Base-by-base conservation (phyloP, 202 grass and related monocot genomes). In the Dendrocalamus latiflorus region DNA sequence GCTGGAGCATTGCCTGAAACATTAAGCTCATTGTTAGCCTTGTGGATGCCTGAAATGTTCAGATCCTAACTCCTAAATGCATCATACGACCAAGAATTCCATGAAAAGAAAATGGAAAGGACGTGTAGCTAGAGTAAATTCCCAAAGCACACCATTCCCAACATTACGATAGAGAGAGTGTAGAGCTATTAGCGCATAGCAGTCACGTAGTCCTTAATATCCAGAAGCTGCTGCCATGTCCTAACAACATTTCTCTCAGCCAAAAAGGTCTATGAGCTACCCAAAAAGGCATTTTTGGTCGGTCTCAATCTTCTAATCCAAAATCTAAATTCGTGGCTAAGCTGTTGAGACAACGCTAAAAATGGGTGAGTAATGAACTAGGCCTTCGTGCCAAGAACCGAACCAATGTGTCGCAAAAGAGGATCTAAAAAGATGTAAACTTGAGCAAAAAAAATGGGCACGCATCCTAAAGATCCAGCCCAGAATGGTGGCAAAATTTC, bases 1-100 rank as follows among this genome's bases (percentile, higher is more conserved):
- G 72, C 58, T 0, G 93, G 95, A 60, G 89, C 81, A 38, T 95
- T 70, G 30, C 95, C 95, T 98, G 89, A 64, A 92, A 84, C 64
- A 65, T 24, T 4, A 30, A 70, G 64, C 1, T 14, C 4, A 47
- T 14, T 44, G 58, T 57, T 81, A 85, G 68, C 44, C 62, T 43
- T 66, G 22, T 24, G 24, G 12, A 50, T 47, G 50, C 62, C 17
- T 68, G 18, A 39, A 54, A 68, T 20, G 17, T 13, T 0, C 67
- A 69, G 41, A 66, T 74, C 9, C 78, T 71, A 73, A 26, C 24
- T 50, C 16, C 61, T 33, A 18, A 84, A 67, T 65, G 49, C 58
- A 59, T 83, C 57, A 42, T 3, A 24, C 6, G 16, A 67, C 21
- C 37, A 88, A 25, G 42, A 73, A 28, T 3, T 2, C 9, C 4